phyloP scores from a whole-genome alignment of 306 rosid species.

The Lotus japonicus region DNA sequence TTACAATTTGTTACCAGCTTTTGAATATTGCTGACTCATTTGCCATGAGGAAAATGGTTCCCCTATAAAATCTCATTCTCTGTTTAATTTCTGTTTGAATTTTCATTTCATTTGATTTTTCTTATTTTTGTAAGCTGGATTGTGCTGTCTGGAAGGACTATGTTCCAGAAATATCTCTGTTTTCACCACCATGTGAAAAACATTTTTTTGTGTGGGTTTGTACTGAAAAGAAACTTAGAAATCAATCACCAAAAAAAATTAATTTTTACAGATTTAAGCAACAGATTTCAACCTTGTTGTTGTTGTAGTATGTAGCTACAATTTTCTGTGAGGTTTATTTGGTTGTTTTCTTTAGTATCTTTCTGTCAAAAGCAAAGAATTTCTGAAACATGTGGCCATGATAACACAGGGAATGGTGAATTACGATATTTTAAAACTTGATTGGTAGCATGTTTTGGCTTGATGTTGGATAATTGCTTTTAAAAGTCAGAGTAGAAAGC shows the following conservation, averaged over 20 bases:
- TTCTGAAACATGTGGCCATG: not conserved
- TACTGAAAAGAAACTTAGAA: not conserved
- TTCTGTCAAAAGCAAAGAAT: slow-evolving; percentile 7
- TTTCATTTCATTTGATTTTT: too few species aligned
- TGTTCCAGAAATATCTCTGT: slow-evolving; percentile 5
- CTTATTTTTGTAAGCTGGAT: not conserved
- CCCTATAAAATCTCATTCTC: too few species aligned
- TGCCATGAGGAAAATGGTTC: too few species aligned
- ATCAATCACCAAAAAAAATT: not conserved
- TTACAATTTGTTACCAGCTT: too few species aligned
- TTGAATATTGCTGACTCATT: too few species aligned
- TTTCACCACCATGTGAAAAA: not conserved
- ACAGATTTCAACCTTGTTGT: not conserved
- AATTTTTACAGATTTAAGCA: not conserved
- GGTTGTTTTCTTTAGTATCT: not conserved
- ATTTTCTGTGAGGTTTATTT: slow-evolving; percentile 20
- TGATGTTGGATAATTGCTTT: slow-evolving; percentile 23
- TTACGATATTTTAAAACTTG: slow-evolving; percentile 45
- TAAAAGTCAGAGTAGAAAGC: slow-evolving; percentile 26
- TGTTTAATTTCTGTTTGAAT: too few species aligned
- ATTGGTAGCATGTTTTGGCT: slow-evolving; percentile 49
- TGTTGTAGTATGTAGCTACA: slow-evolving; percentile 1
- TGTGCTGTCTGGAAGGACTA: not conserved
- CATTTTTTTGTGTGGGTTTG: not conserved
- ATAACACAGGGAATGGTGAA: slow-evolving; percentile 46